A percentile compares a stretch with the other conserved stretches of the same genome.
Conservation (phyloP, 805 yeast genomes). For the Helenozyma rhizophorensis region DNA sequence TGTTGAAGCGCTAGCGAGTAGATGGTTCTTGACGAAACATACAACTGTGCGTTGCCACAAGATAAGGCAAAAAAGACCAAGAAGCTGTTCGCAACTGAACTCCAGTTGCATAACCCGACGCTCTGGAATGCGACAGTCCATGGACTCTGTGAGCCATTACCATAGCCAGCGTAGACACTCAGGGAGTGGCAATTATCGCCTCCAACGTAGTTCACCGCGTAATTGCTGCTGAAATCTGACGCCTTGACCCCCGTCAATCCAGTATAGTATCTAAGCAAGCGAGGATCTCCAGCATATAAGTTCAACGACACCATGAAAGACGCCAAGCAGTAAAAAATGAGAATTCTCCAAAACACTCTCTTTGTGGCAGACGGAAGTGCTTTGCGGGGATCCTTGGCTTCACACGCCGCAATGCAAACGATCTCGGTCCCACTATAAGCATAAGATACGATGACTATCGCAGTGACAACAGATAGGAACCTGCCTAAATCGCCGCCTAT, state of each 20-base stretch:
- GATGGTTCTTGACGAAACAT: conserved; percentile 39
- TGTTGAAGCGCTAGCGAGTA: conserved; percentile 44
- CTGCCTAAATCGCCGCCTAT: conserved; percentile 60
- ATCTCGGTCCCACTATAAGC: conserved; percentile 81
- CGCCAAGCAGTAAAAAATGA: conserved; percentile 61
- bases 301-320: conserved; percentile 68
- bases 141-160: conserved; percentile 42
- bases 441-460: conserved; percentile 61
- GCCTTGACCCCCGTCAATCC: conserved; percentile 29
- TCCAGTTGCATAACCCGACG: conserved; percentile 31
- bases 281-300: conserved; percentile 74
- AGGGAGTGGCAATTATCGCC: conserved; percentile 29
- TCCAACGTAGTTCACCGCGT: conserved; percentile 32
- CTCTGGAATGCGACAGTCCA: conserved; percentile 43
- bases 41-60: conserved; percentile 43
- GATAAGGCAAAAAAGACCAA: conserved; percentile 44
- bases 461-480: conserved; percentile 55
- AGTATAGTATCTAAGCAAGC: conserved; percentile 53
- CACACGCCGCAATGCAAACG: conserved; percentile 81
- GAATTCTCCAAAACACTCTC: conserved; percentile 67
- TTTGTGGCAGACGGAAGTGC: conserved; percentile 75
- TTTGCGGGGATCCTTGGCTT: conserved; percentile 74
- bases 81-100: conserved; percentile 40
- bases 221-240: conserved; percentile 18
- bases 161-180: conserved; percentile 28